Evolutionary conservation across 768 basidiomycete species (phyloP), one percentile per base, ranked within the genome.

Genomic region (Boletus rubescentipes): DNA sequence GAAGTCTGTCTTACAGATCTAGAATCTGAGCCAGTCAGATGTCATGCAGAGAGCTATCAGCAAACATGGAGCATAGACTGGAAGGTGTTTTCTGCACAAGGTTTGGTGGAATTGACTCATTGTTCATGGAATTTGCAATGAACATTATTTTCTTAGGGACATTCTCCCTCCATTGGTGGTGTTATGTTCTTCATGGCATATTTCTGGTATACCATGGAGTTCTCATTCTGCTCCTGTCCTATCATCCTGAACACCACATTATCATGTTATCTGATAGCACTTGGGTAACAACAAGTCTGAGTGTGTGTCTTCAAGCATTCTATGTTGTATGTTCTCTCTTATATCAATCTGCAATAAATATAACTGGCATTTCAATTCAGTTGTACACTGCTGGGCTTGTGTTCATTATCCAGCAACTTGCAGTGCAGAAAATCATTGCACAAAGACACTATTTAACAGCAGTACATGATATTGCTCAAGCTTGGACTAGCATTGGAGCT

Each of bases 401-500:
- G 10, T 65, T 62, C 26, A 2, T 63, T 0, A 65, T 51, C 18
- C 66, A 67, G 34, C 46, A 55, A 18, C 51, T 65, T 15, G 54
- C 64, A 4, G 21, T 61, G n/a, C n/a, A n/a, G n/a, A n/a, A n/a
- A n/a, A 14, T 51, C 42, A n/a, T 64, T 16, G 35, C 36, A 6
- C 29, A 51, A 9, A 20, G 34, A 1, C 56, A 64, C 15, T 54
- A 55, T 5, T 3, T 67, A 5, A 66, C 66, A 30, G 32, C 49
- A 26, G 43, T 61, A 2, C 63, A 67, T 45, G 66, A 67, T 39
- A 32, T 51, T 14, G 7, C 49, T 21, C 26, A 40, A 2, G 62
- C 67, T 11, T 67, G 66, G 66, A 47, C 46, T 15, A 60, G 67
- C 0, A 52, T 61, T 44, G 66, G 66, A 10, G 48, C 59, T 47